Conservation (phyloP, 495 filamentous ascomycete genomes). For the Podospora bellae-mahoneyi region DNA sequence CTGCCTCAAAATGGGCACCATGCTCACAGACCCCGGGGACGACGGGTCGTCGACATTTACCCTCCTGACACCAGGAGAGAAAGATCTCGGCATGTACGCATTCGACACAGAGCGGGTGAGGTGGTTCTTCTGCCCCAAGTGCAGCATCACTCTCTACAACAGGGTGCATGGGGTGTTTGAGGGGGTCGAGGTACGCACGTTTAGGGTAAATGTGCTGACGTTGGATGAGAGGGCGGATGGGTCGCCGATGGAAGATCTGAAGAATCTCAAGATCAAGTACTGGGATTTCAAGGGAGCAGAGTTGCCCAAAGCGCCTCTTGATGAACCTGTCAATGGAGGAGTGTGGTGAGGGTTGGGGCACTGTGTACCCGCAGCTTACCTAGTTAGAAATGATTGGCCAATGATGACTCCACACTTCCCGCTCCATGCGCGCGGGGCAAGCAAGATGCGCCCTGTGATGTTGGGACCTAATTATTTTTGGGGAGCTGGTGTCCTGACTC, state of each 20-base stretch:
- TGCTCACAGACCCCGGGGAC: constrained; percentile 27
- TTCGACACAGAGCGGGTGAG: constrained; percentile 6
- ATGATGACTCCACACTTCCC: neutral
- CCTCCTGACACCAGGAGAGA: neutral
- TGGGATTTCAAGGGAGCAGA: neutral
- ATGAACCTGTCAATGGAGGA: neutral
- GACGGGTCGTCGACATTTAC: constrained; percentile 29
- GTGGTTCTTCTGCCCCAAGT: constrained; percentile 8
- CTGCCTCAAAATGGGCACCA: constrained; percentile 25
- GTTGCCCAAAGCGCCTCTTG: neutral
- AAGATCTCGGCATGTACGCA: neutral
- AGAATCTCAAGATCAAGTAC: constrained; percentile 10
- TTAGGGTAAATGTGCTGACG: constrained; percentile 9
- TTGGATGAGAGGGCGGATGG: constrained; percentile 11
- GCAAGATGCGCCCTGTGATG: neutral
- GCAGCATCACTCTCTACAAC: constrained; percentile 1
- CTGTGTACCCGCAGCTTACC: too few species aligned
- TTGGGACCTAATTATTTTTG: neutral
- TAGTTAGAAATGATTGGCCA: neutral
- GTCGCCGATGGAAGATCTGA: constrained; percentile 7
- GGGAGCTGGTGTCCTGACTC: too few species aligned
- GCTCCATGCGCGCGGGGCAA: neutral
- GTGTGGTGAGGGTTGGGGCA: neutral
- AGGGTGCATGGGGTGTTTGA: neutral
- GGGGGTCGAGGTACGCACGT: neutral